phyloP scores from a whole-genome alignment of 805 yeast genomes.

The Grigorovia humatica region DNA sequence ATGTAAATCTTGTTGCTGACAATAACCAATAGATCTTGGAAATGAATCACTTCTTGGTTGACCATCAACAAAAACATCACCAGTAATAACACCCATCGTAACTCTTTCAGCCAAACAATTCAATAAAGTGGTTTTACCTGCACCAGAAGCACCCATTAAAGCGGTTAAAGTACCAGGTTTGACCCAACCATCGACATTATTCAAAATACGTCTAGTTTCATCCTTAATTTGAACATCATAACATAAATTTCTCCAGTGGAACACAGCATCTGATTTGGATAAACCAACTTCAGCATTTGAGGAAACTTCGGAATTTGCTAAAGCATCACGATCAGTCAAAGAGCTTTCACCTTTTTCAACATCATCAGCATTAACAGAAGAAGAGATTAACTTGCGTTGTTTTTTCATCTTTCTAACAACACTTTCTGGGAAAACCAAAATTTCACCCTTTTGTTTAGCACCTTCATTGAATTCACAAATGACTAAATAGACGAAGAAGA shows the following conservation, averaged over 20 bases:
- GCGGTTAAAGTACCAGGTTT: conserved; percentile 78
- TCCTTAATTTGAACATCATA: conserved; percentile 57
- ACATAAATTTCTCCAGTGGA: conserved; percentile 70
- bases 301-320: conserved; percentile 13
- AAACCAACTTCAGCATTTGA: conserved; percentile 15
- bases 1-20: conserved; percentile 71
- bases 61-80: conserved; percentile 60
- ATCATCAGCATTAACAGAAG: conserved; percentile 16
- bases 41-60: conserved; percentile 49
- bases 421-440: conserved; percentile 46
- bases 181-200: conserved; percentile 71
- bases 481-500: conserved; percentile 42
- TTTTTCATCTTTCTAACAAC: conserved; percentile 40
- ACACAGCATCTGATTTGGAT: conserved; percentile 37
- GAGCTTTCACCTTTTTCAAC: conserved; percentile 13
- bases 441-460: conserved; percentile 63
- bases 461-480: conserved; percentile 51
- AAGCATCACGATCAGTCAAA: conserved; percentile 16
- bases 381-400: conserved; percentile 20
- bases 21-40: conserved; percentile 57
- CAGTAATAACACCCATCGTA: conserved; percentile 60
- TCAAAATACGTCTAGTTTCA: conserved; percentile 50
- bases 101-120: conserved; percentile 64
- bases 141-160: conserved; percentile 69
- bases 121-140: conserved; percentile 68